A percentile compares a stretch with the other conserved stretches of the same genome.
phyloP scores from a whole-genome alignment of 2,329 filamentous ascomycete species.

The Cladosporium sp. region DNA sequence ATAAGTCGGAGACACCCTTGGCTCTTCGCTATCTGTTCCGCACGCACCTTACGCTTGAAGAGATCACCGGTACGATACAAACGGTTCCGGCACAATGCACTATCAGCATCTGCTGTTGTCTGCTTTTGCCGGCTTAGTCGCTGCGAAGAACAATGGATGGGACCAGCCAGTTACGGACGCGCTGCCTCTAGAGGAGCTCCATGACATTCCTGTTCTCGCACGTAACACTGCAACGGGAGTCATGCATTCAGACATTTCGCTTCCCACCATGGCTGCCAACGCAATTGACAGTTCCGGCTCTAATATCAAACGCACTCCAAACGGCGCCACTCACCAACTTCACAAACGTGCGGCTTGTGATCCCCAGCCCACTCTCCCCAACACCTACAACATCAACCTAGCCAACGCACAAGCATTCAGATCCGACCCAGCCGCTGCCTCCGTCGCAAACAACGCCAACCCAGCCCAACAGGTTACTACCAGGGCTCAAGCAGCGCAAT shows the following conservation, averaged over 20 bases:
- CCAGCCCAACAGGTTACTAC: conserved; percentile 20
- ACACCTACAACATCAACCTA: conserved; percentile 6
- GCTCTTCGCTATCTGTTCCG: background rate
- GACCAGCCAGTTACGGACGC: conserved; percentile 13
- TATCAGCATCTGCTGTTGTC: background rate
- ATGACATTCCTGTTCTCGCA: conserved; percentile 13
- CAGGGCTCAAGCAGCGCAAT: conserved; percentile 19
- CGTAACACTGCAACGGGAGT: background rate
- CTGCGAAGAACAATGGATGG: background rate
- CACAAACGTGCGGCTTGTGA: conserved; percentile 1
- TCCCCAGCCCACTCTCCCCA: background rate
- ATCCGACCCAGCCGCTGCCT: conserved; percentile 17
- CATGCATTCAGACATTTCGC: background rate
- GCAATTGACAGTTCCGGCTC: background rate
- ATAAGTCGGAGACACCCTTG: background rate
- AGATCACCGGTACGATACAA: background rate
- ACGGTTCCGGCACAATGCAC: background rate
- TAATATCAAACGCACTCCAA: background rate
- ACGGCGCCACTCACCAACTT: background rate
- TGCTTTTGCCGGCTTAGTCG: conserved; percentile 14
- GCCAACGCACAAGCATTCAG: conserved; percentile 14
- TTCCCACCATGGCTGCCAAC: background rate
- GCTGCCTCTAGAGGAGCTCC: conserved; percentile 19
- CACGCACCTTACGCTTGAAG: background rate
- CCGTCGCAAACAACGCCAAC: conserved; percentile 13